phyloP scores from a whole-genome alignment of 257 asterid genomes.

The Voacanga thouarsii region DNA sequence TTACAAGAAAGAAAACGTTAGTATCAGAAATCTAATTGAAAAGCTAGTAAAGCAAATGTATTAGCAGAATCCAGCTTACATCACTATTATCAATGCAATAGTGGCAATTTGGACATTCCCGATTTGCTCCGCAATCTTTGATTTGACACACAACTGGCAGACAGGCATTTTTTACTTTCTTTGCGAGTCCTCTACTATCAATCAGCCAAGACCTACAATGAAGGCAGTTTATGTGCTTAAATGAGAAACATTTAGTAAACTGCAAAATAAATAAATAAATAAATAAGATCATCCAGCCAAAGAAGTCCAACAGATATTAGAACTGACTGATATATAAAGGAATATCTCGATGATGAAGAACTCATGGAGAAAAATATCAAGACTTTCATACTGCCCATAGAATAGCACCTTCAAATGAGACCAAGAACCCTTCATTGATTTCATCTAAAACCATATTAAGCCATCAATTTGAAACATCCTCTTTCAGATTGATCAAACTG shows the following conservation, averaged over 20 bases:
- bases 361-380: neutral
- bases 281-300: neutral
- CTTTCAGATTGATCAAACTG: neutral
- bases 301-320: neutral
- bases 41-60: neutral
- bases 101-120: conserved; percentile 68
- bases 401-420: neutral
- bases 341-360: neutral
- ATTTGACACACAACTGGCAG: conserved; percentile 42
- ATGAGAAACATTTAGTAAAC: neutral
- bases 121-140: conserved; percentile 66
- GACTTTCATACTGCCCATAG: neutral
- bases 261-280: neutral
- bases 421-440: neutral
- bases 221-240: neutral
- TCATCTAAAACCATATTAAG: neutral
- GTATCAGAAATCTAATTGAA: neutral
- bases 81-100: conserved; percentile 53
- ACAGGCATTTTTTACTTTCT: conserved; percentile 69
- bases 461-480: neutral
- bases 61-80: conserved; percentile 41
- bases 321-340: neutral
- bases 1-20: conserved; percentile 3
- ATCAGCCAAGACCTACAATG: conserved; percentile 74
- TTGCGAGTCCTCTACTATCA: conserved; percentile 62